These are phyloP conservation scores for Cyberlindnera americana DNA, from an alignment of 805 yeast species.

Conservation along the genomic window DNA sequence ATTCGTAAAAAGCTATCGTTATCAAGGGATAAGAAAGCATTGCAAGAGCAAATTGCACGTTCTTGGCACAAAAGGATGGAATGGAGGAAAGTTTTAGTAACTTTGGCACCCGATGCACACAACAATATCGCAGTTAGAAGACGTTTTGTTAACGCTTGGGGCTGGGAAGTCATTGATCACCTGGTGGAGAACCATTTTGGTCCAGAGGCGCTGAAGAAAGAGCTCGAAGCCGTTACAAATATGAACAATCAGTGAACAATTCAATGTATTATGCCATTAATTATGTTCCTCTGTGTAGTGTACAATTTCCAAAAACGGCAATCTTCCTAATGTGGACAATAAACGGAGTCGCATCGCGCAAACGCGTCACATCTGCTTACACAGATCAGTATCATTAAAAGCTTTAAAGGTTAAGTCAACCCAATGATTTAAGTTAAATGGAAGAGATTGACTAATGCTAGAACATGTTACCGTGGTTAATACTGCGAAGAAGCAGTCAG, in stretches of 20 bases:
- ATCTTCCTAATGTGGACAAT: too few relatives aligned
- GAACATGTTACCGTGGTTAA: conserved; percentile 1
- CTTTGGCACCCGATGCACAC: conserved; percentile 89
- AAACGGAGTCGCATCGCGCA: too few relatives aligned
- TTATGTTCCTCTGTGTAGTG: too few relatives aligned
- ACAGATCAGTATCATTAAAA: too few relatives aligned
- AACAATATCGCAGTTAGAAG: conserved; percentile 89
- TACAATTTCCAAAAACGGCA: too few relatives aligned
- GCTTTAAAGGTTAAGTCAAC: too few relatives aligned
- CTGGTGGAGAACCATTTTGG: conserved; percentile 53
- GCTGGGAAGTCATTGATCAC: conserved; percentile 92
- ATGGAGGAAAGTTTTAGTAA: conserved; percentile 91
- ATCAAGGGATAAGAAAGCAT: conserved; percentile 15
- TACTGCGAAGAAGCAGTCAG: conserved; percentile 13
- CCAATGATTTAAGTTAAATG: too few relatives aligned
- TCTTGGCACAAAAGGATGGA: conserved; percentile 79
- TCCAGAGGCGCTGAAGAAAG: conserved; percentile 3
- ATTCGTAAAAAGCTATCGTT: not conserved
- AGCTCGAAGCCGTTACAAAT: conserved; percentile 1
- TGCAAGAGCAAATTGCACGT: conserved; percentile 75
- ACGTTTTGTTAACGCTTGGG: conserved; percentile 87
- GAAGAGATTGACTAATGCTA: not conserved
- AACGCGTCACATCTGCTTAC: too few relatives aligned
- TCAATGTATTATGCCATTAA: not conserved
- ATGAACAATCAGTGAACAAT: not conserved